phyloP scores from a whole-genome alignment of 2,329 filamentous ascomycete genomes.

The Microsporum audouinii region DNA sequence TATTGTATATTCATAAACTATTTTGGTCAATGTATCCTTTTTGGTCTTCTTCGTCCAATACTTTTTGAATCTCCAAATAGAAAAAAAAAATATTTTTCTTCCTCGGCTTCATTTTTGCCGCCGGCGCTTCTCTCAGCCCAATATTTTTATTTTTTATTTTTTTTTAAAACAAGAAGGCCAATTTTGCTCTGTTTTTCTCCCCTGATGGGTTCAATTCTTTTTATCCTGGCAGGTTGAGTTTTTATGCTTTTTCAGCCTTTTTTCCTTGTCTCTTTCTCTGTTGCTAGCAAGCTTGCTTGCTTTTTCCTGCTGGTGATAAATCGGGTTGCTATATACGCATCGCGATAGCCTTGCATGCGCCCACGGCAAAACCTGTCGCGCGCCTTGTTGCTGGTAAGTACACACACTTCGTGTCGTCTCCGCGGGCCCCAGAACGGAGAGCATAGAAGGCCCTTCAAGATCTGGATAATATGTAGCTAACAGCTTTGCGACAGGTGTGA shows the following conservation, averaged over 20 bases:
- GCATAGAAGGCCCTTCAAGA: not conserved
- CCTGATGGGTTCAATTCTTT: no score
- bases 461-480: not conserved
- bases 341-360: conserved; percentile 4
- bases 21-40: not conserved
- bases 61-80: not conserved
- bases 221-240: not conserved
- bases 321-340: conserved; percentile 4
- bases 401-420: not conserved
- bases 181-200: no score
- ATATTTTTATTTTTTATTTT: not conserved
- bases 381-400: not conserved
- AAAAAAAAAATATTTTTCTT: not conserved
- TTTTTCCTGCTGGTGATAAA: not conserved
- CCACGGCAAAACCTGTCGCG: not conserved
- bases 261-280: not conserved
- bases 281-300: not conserved
- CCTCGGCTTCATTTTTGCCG: not conserved
- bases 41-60: not conserved
- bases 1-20: not conserved
- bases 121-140: not conserved
- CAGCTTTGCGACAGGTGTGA: not conserved
- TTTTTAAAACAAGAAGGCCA: no score
- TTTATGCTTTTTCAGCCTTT: conserved; percentile 2
- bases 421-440: not conserved